Evolutionary conservation across 1,284 basidiomycete genomes (phyloP).

Genomic region (Cryptococcus hybrid): DNA sequence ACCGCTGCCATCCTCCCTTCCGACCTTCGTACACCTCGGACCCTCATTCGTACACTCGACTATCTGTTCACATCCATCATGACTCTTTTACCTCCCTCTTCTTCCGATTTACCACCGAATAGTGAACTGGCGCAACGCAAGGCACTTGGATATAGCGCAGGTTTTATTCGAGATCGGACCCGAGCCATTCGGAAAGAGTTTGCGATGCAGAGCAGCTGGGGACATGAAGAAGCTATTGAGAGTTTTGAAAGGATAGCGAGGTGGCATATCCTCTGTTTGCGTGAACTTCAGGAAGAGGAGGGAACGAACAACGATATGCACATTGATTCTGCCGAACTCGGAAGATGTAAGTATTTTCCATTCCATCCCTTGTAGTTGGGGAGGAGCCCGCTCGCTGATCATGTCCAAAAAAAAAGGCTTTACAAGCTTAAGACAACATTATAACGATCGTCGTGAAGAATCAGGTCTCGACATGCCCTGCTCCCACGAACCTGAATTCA

Average conservation of each 20-base stretch:
- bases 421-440: constrained; percentile 88
- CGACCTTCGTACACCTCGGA: constrained; percentile 81
- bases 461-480: constrained; percentile 57
- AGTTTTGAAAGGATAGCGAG: constrained; percentile 91
- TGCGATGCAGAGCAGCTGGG: constrained; percentile 84
- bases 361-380: background rate
- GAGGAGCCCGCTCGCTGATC: background rate
- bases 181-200: constrained; percentile 91
- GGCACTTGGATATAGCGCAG: constrained; percentile 56
- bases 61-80: constrained; percentile 87
- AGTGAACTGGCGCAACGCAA: constrained; percentile 38
- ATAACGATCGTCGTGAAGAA: constrained; percentile 72
- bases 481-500: constrained; percentile 89
- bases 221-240: constrained; percentile 70
- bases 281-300: constrained; percentile 59
- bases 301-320: constrained; percentile 45
- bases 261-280: constrained; percentile 86
- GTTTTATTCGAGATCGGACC: constrained; percentile 88
- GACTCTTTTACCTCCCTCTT: constrained; percentile 53
- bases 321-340: constrained; percentile 43
- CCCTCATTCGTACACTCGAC: constrained; percentile 82
- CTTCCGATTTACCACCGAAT: constrained; percentile 1
- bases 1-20: constrained; percentile 69
- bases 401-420: constrained; percentile 60
- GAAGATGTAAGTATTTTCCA: constrained; percentile 29